phyloP scores from a whole-genome alignment of 2,329 filamentous ascomycete species.

The Amauroascus verrucosus region DNA sequence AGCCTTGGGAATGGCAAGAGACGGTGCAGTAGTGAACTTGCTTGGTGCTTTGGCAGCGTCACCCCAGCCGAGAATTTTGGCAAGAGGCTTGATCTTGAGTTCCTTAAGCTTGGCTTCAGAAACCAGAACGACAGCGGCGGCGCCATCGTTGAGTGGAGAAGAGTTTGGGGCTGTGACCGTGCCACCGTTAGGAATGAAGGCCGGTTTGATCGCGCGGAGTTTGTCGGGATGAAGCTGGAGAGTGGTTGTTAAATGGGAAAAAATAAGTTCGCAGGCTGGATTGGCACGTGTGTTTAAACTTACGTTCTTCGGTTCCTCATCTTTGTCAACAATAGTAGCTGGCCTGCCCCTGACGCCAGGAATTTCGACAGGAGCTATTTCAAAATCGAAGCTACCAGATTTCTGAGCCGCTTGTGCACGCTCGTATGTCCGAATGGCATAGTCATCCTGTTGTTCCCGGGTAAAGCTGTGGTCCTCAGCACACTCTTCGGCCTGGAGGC shows the following conservation, averaged over 20 bases:
- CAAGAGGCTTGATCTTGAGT: slow-evolving; percentile 80
- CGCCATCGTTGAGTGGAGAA: slow-evolving; percentile 90
- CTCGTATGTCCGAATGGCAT: slow-evolving; percentile 90
- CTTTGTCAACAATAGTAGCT: slow-evolving; percentile 63
- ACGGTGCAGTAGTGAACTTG: slow-evolving; percentile 91
- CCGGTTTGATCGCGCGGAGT: slow-evolving; percentile 73
- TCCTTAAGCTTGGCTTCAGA: slow-evolving; percentile 91
- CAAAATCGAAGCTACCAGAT: slow-evolving; percentile 66
- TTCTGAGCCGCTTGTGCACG: slow-evolving; percentile 80
- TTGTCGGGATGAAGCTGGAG: slow-evolving; percentile 62
- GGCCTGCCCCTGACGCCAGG: slow-evolving; percentile 86
- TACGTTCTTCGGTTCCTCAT: slow-evolving; percentile 92
- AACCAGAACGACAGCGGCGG: slow-evolving; percentile 81
- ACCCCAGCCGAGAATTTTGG: slow-evolving; percentile 95
- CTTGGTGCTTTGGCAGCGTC: slow-evolving; percentile 84
- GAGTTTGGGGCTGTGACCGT: slow-evolving; percentile 95
- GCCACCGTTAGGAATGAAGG: slow-evolving; percentile 63
- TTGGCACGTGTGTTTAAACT: slow-evolving; percentile 22
- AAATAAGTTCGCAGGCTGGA: not conserved
- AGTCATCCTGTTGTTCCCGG: slow-evolving; percentile 83
- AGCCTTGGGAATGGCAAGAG: slow-evolving; percentile 92
- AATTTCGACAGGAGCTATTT: slow-evolving; percentile 86
- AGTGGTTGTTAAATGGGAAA: slow-evolving; percentile 8
- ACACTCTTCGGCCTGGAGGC: slow-evolving; percentile 83
- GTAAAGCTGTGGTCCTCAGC: slow-evolving; percentile 69